phyloP scores from a whole-genome alignment of 106 monocot genomes.

The Dendrobium officinale region DNA sequence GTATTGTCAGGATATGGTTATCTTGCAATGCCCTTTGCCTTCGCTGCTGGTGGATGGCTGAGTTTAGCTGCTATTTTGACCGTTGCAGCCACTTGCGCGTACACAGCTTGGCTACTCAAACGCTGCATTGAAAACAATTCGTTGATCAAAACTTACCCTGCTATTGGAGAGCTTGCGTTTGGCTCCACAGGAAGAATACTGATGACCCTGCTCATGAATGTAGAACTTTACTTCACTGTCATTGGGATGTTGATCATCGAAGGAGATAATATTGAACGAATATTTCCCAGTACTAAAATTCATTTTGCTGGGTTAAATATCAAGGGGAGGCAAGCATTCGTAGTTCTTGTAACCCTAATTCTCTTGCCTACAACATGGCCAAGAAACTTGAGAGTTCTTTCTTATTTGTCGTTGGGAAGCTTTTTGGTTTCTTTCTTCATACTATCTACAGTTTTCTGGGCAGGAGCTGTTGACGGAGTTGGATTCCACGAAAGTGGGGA shows the following conservation, averaged over 20 bases:
- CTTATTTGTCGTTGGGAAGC: neutral
- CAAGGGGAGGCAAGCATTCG: neutral
- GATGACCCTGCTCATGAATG: slow-evolving; percentile 35
- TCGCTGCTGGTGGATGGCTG: slow-evolving; percentile 52
- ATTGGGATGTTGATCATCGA: slow-evolving; percentile 11
- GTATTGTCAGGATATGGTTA: slow-evolving; percentile 17
- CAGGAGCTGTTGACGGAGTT: neutral
- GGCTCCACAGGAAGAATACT: slow-evolving; percentile 31
- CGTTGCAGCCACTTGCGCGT: slow-evolving; percentile 30
- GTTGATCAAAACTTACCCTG: slow-evolving; percentile 35
- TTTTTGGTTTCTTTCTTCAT: neutral
- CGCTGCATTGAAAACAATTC: slow-evolving; percentile 40
- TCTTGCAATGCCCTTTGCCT: slow-evolving; percentile 52
- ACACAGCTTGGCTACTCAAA: slow-evolving; percentile 47
- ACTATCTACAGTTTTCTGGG: neutral
- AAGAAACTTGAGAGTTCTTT: neutral
- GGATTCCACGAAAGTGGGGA: neutral
- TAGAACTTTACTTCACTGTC: slow-evolving; percentile 54
- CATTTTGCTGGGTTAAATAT: neutral
- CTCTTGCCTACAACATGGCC: slow-evolving; percentile 6
- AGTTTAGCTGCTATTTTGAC: slow-evolving; percentile 32
- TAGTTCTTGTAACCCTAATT: neutral
- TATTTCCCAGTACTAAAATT: neutral
- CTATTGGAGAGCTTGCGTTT: slow-evolving; percentile 53
- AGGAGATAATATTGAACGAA: neutral